Percentiles rank a stretch among this genome's conserved stretches.
Evolutionary conservation across 768 basidiomycete species (phyloP).

Genomic region (Chalciporus sphaerocephalus): DNA sequence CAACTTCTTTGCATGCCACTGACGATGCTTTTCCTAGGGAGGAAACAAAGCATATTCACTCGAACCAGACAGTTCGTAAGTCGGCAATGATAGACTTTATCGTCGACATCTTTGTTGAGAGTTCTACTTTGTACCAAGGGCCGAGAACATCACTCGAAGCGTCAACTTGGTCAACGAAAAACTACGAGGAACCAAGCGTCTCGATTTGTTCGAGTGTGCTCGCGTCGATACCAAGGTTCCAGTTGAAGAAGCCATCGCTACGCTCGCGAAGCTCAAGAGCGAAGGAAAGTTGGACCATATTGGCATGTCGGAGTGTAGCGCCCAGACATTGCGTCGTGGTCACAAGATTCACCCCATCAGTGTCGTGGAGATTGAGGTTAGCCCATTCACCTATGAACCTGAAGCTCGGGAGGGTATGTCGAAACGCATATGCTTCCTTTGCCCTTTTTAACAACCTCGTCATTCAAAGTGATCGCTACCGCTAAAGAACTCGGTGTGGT

Average conservation of each 20-base stretch:
- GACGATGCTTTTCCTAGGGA: slow-evolving; percentile 9
- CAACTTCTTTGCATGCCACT: background rate
- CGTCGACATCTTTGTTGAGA: too few species aligned
- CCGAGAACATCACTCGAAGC: slow-evolving; percentile 42
- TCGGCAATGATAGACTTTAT: background rate
- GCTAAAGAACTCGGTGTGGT: slow-evolving; percentile 53
- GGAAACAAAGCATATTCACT: background rate
- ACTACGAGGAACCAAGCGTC: slow-evolving; percentile 49
- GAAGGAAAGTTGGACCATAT: slow-evolving; percentile 45
- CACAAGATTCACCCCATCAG: slow-evolving; percentile 22
- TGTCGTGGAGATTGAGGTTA: too few species aligned
- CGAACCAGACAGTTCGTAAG: slow-evolving; percentile 28
- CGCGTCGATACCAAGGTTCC: slow-evolving; percentile 41
- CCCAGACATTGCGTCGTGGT: slow-evolving; percentile 43
- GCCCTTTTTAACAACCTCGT: too few species aligned
- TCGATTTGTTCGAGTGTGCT: slow-evolving; percentile 59
- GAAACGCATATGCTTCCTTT: too few species aligned
- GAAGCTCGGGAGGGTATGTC: too few species aligned
- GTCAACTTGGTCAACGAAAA: slow-evolving; percentile 40
- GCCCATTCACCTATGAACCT: too few species aligned
- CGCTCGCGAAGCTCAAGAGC: slow-evolving; percentile 37
- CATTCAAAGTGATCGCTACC: slow-evolving; percentile 53
- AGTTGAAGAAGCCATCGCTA: slow-evolving; percentile 44
- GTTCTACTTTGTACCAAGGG: slow-evolving; percentile 16
- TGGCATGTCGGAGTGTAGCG: slow-evolving; percentile 53